Evolutionary conservation across 345 rosid species (phyloP).

Genomic region (Barbarea vulgaris): DNA sequence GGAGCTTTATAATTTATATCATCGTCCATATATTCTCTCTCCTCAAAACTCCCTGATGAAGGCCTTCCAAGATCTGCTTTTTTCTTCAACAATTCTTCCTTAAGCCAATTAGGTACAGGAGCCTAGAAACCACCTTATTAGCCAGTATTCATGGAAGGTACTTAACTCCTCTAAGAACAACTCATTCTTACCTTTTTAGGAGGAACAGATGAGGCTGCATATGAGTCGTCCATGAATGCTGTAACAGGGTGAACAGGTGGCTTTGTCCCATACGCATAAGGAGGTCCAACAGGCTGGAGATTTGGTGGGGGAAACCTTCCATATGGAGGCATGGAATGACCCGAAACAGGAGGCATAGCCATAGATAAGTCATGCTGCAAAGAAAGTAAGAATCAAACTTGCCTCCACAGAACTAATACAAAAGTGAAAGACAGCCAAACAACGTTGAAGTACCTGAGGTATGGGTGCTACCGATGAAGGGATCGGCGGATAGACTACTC

Average conservation of each 20-base stretch:
- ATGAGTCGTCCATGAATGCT: conserved; percentile 72
- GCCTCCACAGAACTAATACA: conserved; percentile 1
- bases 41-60: conserved; percentile 64
- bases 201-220: conserved; percentile 60
- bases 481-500: conserved; percentile 61
- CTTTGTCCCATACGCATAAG: conserved; percentile 61
- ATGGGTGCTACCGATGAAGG: conserved; percentile 56
- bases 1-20: conserved; percentile 58
- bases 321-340: conserved; percentile 64
- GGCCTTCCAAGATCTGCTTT: conserved; percentile 69
- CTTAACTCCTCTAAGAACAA: neutral
- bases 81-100: conserved; percentile 88
- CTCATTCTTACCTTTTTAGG: conserved; percentile 70
- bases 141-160: conserved; percentile 29
- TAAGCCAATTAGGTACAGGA: conserved; percentile 95
- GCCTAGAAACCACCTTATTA: conserved; percentile 56
- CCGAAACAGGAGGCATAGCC: conserved; percentile 58
- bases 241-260: conserved; percentile 58
- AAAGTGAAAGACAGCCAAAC: neutral
- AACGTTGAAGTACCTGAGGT: conserved; percentile 55
- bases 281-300: conserved; percentile 61
- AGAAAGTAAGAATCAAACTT: conserved; percentile 28
- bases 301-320: conserved; percentile 67
- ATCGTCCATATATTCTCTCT: conserved; percentile 60
- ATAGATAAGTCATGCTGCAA: conserved; percentile 69